Evolutionary conservation across 2,329 filamentous ascomycete species (phyloP), one percentile per base, ranked within the genome.

Genomic region (Xylariomycetidae sp.): DNA sequence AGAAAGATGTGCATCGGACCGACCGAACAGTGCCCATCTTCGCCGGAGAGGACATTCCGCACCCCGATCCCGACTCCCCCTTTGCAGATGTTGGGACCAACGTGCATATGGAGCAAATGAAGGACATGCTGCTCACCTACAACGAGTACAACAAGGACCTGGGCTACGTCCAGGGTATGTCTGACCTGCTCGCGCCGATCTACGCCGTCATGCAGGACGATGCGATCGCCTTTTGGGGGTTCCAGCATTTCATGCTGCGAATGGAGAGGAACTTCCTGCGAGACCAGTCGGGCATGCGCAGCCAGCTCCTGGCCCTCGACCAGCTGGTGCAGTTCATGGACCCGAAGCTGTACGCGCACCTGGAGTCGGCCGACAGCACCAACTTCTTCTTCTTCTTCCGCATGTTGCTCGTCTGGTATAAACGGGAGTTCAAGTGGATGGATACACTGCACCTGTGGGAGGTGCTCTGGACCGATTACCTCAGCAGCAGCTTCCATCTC

Each of bases 331-430:
- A 94, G 55, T 85, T 98, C 37, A 89, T 98, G 79, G 92, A 98
- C 47, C 92, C 93, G 0, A 85, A 88, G 55, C 77, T 98, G 6
- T 96, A 95, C 61, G 71, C 85, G 2, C 92, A 98, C 50, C 75
- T 98, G 0, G 79, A 94, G 58, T 80, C 76, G 12, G 85, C 89
- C 14, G 93, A 98, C 52, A 93, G 85, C 52, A 98, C 92, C 16
- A 98, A 98, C 59, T 98, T 98, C 62, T 98, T 98, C 64, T 98
- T 98, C 68, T 96, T 98, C 69, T 98, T 96, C 76, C 85, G 92
- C 39, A 96, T 96, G 92, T 71, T 98, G 20, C 71, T 98, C 1
- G 92, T 98, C 8, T 98, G 92, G 92, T 98, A 92, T 61, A 98
- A 98, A 68, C 82, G 92, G 29, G 92, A 98, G 60, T 98, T 98